A percentile compares a stretch with the other conserved stretches of the same genome.
Conservation (phyloP, 192 early-diverging fungal genomes). For the Umbelopsis sp. region DNA sequence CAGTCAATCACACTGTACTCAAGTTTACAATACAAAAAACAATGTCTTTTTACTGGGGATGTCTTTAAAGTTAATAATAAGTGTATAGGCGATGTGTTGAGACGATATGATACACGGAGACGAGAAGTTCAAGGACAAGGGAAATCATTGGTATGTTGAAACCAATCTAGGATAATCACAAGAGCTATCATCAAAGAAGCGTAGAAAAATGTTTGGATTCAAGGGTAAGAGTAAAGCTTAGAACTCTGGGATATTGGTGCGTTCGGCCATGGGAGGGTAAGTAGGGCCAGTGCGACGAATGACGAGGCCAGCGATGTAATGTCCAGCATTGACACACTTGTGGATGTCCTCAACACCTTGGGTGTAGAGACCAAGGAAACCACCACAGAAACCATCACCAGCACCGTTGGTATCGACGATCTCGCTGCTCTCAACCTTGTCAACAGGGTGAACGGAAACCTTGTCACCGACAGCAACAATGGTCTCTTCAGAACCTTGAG, state of each 20-base stretch:
- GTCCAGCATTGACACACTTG: conserved; percentile 80
- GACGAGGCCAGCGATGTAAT: conserved; percentile 88
- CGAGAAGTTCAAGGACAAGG: conserved; percentile 5
- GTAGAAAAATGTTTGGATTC: not conserved
- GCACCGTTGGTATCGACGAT: conserved; percentile 98
- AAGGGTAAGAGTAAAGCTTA: conserved; percentile 16
- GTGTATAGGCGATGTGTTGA: conserved; percentile 19
- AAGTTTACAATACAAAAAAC: no score
- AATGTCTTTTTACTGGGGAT: not conserved
- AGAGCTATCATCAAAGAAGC: not conserved
- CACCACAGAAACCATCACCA: conserved; percentile 96
- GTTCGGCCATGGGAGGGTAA: conserved; percentile 55
- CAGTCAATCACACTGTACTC: no score
- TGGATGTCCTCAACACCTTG: conserved; percentile 65
- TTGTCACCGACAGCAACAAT: conserved; percentile 69
- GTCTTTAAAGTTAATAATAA: not conserved
- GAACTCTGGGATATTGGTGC: conserved; percentile 33
- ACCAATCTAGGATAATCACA: not conserved
- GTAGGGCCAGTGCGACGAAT: conserved; percentile 79
- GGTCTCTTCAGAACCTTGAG: conserved; percentile 81
- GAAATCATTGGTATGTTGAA: conserved; percentile 12
- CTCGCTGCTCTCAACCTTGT: conserved; percentile 58
- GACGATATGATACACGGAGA: conserved; percentile 16
- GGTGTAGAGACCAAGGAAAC: conserved; percentile 85
- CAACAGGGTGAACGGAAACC: conserved; percentile 62